A percentile compares a stretch with the other conserved stretches of the same genome.
Evolutionary conservation across 768 basidiomycete genomes (phyloP).

Genomic region (Dendrothele bispora): DNA sequence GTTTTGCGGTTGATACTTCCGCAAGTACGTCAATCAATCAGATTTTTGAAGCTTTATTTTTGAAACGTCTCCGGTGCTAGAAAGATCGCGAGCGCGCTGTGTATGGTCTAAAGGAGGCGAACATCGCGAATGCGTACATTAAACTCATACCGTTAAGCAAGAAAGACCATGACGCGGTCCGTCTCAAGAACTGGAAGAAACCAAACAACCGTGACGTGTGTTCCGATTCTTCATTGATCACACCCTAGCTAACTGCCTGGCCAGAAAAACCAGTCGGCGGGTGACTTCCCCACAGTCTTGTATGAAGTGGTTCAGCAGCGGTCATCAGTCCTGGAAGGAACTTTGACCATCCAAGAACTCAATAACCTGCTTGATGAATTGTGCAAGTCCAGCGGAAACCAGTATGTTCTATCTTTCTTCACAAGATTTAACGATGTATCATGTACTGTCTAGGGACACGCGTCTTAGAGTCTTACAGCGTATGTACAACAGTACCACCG

Average conservation of each 20-base stretch:
- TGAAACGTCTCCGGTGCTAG: slow-evolving; percentile 46
- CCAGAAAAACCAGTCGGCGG: slow-evolving; percentile 24
- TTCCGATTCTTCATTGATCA: slow-evolving; percentile 8
- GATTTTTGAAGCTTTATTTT: not conserved
- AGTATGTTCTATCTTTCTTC: slow-evolving; percentile 42
- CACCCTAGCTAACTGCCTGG: too few relatives aligned
- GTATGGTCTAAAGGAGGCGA: slow-evolving; percentile 94
- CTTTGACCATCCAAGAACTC: slow-evolving; percentile 77
- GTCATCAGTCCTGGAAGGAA: slow-evolving; percentile 75
- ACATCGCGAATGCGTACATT: slow-evolving; percentile 90
- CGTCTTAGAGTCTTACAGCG: slow-evolving; percentile 77
- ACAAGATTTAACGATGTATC: slow-evolving; percentile 4
- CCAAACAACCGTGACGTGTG: slow-evolving; percentile 69
- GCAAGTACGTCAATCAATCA: slow-evolving; percentile 52
- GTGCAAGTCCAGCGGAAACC: slow-evolving; percentile 68
- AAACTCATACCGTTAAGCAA: slow-evolving; percentile 81
- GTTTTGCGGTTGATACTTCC: slow-evolving; percentile 87
- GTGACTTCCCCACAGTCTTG: slow-evolving; percentile 86
- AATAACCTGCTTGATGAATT: slow-evolving; percentile 83
- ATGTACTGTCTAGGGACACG: slow-evolving; percentile 51
- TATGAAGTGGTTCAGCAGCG: slow-evolving; percentile 85
- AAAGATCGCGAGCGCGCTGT: slow-evolving; percentile 92
- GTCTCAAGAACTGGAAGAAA: slow-evolving; percentile 88
- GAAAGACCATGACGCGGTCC: slow-evolving; percentile 78
- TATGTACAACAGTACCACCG: slow-evolving; percentile 75